Evolutionary conservation across 208 protist species (phyloP).

Genomic region (Strigomonas culicis): DNA sequence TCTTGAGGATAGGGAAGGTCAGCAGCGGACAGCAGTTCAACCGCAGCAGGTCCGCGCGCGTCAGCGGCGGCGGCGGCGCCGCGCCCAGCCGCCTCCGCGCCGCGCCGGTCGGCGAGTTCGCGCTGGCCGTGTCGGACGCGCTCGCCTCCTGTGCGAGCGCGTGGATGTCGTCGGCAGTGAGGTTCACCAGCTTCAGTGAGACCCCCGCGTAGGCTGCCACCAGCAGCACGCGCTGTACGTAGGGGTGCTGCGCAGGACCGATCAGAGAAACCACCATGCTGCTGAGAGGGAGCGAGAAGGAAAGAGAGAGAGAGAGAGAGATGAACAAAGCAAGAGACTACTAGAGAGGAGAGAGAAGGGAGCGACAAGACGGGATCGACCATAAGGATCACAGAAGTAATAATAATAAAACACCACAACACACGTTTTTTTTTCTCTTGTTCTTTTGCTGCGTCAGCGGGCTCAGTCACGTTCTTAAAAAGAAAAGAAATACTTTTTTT

Average conservation of each 20-base stretch:
- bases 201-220: conserved; percentile 68
- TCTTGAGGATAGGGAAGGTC: conserved; percentile 63
- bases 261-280: conserved; percentile 62
- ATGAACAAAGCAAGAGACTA: too few species aligned
- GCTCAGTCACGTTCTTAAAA: not conserved
- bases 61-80: too few species aligned
- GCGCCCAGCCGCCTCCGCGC: too few species aligned
- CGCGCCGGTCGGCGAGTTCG: too few species aligned
- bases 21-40: conserved; percentile 68
- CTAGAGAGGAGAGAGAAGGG: too few species aligned
- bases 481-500: too few species aligned
- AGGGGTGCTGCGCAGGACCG: conserved; percentile 40
- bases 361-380: too few species aligned
- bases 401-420: too few species aligned
- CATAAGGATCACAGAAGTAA: too few species aligned
- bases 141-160: too few species aligned
- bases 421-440: conserved; percentile 16
- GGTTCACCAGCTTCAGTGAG: conserved; percentile 42
- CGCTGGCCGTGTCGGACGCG: conserved; percentile 27
- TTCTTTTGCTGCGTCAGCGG: not conserved
- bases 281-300: not conserved
- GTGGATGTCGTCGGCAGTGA: not conserved
- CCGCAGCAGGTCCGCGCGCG: conserved; percentile 47
- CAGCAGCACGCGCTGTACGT: conserved; percentile 58
- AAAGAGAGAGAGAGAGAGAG: too few species aligned